Evolutionary conservation across 1,284 basidiomycete genomes (phyloP).

Genomic region (Pyrrhoderma noxium): DNA sequence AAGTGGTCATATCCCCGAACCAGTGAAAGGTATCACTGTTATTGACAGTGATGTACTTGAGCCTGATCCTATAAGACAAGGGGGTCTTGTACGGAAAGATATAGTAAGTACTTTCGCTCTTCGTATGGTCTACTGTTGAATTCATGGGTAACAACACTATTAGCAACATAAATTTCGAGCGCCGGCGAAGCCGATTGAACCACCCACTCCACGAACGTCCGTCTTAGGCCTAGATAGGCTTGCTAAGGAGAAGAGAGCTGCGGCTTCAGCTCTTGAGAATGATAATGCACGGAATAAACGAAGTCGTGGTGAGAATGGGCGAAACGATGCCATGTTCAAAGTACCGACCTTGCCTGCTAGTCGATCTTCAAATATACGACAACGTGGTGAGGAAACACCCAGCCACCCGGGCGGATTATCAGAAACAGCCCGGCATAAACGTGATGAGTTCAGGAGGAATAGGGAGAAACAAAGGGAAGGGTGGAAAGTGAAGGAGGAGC

Average conservation of each 20-base stretch:
- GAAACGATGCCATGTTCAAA: constrained; percentile 71
- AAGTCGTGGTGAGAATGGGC: constrained; percentile 18
- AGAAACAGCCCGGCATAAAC: constrained; percentile 56
- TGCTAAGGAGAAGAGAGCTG: constrained; percentile 78
- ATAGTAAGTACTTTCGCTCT: constrained; percentile 39
- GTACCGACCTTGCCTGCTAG: constrained; percentile 68
- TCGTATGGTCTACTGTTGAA: not conserved
- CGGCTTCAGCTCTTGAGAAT: constrained; percentile 43
- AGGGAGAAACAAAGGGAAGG: constrained; percentile 67
- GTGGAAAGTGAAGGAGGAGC: constrained; percentile 47
- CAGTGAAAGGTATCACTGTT: constrained; percentile 69
- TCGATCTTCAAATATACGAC: constrained; percentile 53
- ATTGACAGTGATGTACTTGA: constrained; percentile 75
- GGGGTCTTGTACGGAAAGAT: constrained; percentile 66
- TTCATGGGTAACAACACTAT: constrained; percentile 3
- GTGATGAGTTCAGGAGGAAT: constrained; percentile 71
- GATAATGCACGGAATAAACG: constrained; percentile 43
- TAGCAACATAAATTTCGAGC: constrained; percentile 76
- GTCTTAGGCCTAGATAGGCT: constrained; percentile 81
- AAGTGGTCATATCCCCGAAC: constrained; percentile 45
- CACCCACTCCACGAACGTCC: constrained; percentile 66
- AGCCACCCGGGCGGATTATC: constrained; percentile 89
- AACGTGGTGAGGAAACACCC: constrained; percentile 83
- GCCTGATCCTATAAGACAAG: constrained; percentile 67
- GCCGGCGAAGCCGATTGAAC: constrained; percentile 64